Conservation (phyloP, 768 basidiomycete genomes). For the Kwoniella pini region DNA sequence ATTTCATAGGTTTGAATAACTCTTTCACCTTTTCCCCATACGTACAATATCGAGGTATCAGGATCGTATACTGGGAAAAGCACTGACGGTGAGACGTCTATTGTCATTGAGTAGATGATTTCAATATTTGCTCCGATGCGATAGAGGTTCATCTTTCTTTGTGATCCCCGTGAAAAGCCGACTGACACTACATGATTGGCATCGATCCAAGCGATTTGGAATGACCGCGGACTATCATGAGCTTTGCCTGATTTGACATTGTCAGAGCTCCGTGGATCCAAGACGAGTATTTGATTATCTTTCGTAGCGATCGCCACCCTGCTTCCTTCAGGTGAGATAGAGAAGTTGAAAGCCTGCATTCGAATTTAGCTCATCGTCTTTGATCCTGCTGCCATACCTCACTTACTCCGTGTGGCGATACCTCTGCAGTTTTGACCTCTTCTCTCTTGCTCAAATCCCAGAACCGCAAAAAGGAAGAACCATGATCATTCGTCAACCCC, state of each 20-base stretch:
- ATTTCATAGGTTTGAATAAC: slow-evolving; percentile 53
- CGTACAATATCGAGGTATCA: slow-evolving; percentile 54
- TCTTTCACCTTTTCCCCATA: slow-evolving; percentile 55
- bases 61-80: slow-evolving; percentile 54
- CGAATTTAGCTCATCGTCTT: not conserved
- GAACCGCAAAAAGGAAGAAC: slow-evolving; percentile 40
- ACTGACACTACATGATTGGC: slow-evolving; percentile 45
- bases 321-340: slow-evolving; percentile 45
- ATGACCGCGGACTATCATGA: slow-evolving; percentile 54
- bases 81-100: slow-evolving; percentile 55
- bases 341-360: slow-evolving; percentile 41
- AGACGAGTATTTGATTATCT: slow-evolving; percentile 46
- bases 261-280: slow-evolving; percentile 51
- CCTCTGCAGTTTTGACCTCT: slow-evolving; percentile 16
- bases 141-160: slow-evolving; percentile 53
- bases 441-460: slow-evolving; percentile 41
- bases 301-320: slow-evolving; percentile 53
- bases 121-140: slow-evolving; percentile 21
- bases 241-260: slow-evolving; percentile 26
- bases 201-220: slow-evolving; percentile 53
- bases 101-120: slow-evolving; percentile 28
- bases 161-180: slow-evolving; percentile 54
- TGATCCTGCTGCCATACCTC: too few relatives aligned
- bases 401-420: slow-evolving; percentile 44
- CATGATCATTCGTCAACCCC: slow-evolving; percentile 51